A percentile compares a stretch with the other conserved stretches of the same genome.
These are phyloP conservation scores for Sisymbrium irio DNA, from an alignment of 345 rosid species.

Conservation along the genomic window DNA sequence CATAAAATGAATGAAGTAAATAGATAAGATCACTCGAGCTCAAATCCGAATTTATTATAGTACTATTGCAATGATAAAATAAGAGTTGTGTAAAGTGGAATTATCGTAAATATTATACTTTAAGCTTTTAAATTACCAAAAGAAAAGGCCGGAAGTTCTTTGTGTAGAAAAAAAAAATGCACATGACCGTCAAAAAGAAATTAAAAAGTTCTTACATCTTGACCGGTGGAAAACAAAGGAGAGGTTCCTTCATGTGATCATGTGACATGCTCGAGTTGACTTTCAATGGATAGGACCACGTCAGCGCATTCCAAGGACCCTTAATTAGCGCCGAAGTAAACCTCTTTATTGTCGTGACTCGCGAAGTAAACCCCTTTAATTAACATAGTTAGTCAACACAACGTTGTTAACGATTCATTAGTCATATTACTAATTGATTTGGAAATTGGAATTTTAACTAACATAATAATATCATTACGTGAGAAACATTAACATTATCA, in stretches of 20 bases:
- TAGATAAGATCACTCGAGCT: not conserved
- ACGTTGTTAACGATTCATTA: not conserved
- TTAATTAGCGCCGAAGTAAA: not conserved
- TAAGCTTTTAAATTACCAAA: not conserved
- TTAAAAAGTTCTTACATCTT: not conserved
- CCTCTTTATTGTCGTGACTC: too few relatives aligned
- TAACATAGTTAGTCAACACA: slow-evolving; percentile 11
- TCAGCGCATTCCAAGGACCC: slow-evolving; percentile 10
- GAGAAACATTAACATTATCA: not conserved
- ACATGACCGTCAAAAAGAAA: slow-evolving; percentile 1
- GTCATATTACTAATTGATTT: too few relatives aligned
- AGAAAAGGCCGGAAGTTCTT: not conserved
- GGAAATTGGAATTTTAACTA: not conserved
- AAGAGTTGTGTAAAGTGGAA: not conserved
- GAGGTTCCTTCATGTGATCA: slow-evolving; percentile 1
- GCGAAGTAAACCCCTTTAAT: not conserved
- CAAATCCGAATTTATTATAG: not conserved
- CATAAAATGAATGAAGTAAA: not conserved
- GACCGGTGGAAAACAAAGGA: not conserved
- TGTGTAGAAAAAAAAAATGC: not conserved
- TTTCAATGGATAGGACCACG: slow-evolving; percentile 12
- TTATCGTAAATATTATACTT: not conserved
- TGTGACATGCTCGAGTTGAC: slow-evolving; percentile 27
- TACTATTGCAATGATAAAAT: not conserved
- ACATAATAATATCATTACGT: not conserved